A percentile compares a stretch with the other conserved stretches of the same genome.
Evolutionary conservation across 257 asterid genomes (phyloP).

Genomic region (Primulina huaijiensis): DNA sequence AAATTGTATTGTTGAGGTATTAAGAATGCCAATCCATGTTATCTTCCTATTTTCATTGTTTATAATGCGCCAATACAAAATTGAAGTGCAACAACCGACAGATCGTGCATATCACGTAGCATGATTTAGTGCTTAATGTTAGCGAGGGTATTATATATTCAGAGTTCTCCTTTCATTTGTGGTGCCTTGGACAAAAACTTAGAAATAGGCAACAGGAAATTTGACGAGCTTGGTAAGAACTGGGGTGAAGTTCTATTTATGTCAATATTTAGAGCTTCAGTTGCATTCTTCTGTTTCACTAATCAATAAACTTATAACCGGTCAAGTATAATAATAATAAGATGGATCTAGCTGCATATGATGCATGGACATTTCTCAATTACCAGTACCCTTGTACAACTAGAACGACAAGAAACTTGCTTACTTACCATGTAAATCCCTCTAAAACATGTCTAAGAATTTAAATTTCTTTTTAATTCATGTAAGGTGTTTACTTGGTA

Average conservation of each 20-base stretch:
- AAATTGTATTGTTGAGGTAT: not conserved
- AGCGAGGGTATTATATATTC: not conserved
- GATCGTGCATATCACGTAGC: not conserved
- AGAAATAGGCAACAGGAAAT: not conserved
- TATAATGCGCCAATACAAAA: too few species aligned
- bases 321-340: too few species aligned
- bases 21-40: too few species aligned
- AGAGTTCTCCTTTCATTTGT: not conserved
- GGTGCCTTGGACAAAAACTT: not conserved
- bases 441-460: not conserved
- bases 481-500: not conserved
- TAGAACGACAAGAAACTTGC: not conserved
- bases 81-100: too few species aligned
- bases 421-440: not conserved
- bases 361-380: not conserved
- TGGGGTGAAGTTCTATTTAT: not conserved
- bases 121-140: not conserved
- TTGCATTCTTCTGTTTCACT: not conserved
- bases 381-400: not conserved
- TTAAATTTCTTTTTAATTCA: not conserved
- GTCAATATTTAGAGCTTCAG: not conserved
- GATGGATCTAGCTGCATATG: too few species aligned
- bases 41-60: too few species aligned
- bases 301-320: too few species aligned
- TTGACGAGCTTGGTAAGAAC: not conserved